Percentiles rank a stretch among this genome's conserved stretches.
These are phyloP conservation scores for Geranomyces variabilis DNA, from an alignment of 192 early-diverging fungal genomes.

Conservation along the genomic window DNA sequence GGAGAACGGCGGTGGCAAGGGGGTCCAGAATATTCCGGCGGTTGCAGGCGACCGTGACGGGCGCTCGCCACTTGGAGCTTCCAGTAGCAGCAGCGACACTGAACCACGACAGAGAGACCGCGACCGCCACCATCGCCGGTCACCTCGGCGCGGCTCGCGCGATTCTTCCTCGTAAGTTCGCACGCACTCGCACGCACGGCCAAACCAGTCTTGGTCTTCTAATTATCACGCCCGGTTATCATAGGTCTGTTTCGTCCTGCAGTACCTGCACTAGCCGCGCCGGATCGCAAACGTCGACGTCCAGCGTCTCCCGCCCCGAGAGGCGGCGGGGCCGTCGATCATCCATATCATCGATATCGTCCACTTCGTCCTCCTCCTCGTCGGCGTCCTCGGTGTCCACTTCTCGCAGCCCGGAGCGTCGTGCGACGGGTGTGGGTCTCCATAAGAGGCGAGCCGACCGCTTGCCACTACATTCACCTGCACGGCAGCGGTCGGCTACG, in stretches of 20 bases:
- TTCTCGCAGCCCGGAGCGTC: not conserved
- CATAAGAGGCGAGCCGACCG: not conserved
- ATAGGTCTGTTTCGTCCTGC: not conserved
- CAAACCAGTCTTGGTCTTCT: not conserved
- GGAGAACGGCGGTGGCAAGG: too few relatives aligned
- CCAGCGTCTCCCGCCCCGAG: too few relatives aligned
- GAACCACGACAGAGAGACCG: not conserved
- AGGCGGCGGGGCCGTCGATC: too few relatives aligned
- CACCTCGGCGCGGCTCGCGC: not conserved
- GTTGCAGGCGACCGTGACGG: too few relatives aligned
- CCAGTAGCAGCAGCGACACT: too few relatives aligned
- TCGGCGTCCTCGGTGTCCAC: not conserved
- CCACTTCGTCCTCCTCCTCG: not conserved
- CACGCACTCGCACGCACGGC: too few relatives aligned
- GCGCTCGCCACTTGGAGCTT: too few relatives aligned
- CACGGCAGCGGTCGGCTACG: not conserved
- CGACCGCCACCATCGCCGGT: constrained; percentile 1
- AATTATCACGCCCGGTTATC: too few relatives aligned
- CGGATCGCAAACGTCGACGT: not conserved
- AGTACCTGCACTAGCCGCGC: not conserved
- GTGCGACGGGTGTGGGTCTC: not conserved
- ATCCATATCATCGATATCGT: not conserved
- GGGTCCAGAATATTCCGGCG: too few relatives aligned
- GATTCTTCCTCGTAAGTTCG: not conserved
- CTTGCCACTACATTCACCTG: not conserved